A percentile compares a stretch with the other conserved stretches of the same genome.
phyloP scores from a whole-genome alignment of 2,329 filamentous ascomycete species.

The Diaporthe humulicola region DNA sequence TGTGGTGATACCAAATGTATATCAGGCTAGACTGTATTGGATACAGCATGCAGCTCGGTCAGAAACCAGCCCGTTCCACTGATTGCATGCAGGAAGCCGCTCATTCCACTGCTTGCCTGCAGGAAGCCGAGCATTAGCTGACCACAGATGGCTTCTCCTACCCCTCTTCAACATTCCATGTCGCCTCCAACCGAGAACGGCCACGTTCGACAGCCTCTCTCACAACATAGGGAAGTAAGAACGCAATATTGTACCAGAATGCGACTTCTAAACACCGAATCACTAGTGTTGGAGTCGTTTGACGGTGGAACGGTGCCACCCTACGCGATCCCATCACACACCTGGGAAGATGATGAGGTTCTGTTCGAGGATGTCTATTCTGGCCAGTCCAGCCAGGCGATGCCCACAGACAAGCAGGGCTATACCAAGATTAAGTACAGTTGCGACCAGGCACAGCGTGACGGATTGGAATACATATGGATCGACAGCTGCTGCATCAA shows the following conservation, averaged over 20 bases:
- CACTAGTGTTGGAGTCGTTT: background rate
- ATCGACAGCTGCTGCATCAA: slow-evolving; percentile 18
- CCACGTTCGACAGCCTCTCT: background rate
- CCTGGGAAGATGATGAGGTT: background rate
- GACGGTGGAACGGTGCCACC: background rate
- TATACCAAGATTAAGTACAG: background rate
- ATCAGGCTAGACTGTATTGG: background rate
- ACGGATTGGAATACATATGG: background rate
- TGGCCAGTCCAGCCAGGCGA: background rate
- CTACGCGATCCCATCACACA: background rate
- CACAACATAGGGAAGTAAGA: background rate
- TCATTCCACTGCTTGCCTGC: too few species aligned
- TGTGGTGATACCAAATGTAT: background rate
- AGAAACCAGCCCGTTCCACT: background rate
- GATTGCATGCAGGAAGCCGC: too few species aligned
- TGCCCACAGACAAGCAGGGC: background rate
- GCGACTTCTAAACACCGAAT: background rate
- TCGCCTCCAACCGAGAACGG: background rate
- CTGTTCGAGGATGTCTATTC: background rate
- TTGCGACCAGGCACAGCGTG: background rate
- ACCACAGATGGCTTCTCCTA: background rate
- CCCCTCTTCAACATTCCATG: background rate
- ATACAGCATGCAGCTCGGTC: background rate
- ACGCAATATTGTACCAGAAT: background rate
- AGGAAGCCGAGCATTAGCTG: background rate